A percentile compares a stretch with the other conserved stretches of the same genome.
These are phyloP conservation scores for Sugiyamaella pinicola DNA, from an alignment of 1,139 yeast species.

Conservation along the genomic window DNA sequence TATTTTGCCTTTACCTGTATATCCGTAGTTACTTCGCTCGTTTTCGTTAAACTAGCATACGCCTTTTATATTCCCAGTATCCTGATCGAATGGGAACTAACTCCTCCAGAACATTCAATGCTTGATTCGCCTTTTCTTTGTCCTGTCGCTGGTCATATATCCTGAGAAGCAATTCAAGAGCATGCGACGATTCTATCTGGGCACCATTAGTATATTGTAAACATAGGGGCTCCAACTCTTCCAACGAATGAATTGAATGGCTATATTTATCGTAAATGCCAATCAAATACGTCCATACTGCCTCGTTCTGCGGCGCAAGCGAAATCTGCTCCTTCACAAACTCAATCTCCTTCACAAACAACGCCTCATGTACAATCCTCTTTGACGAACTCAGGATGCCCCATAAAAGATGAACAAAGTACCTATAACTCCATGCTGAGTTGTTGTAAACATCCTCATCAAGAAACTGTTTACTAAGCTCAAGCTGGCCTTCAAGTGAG, in stretches of 20 bases:
- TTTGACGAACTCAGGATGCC: slow-evolving; percentile 5
- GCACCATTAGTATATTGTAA: slow-evolving; percentile 43
- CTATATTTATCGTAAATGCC: slow-evolving; percentile 55
- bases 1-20: too few species aligned
- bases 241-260: slow-evolving; percentile 35
- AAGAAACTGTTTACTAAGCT: slow-evolving; percentile 54
- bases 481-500: slow-evolving; percentile 50
- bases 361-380: slow-evolving; percentile 20
- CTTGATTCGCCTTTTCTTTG: slow-evolving; percentile 45
- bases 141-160: slow-evolving; percentile 45
- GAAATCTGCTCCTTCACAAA: slow-evolving; percentile 53
- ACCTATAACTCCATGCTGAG: slow-evolving; percentile 92
- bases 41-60: too few species aligned
- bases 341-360: slow-evolving; percentile 48
- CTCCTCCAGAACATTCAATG: slow-evolving; percentile 54
- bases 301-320: slow-evolving; percentile 75
- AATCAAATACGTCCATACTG: slow-evolving; percentile 82
- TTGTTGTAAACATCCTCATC: slow-evolving; percentile 76
- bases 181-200: slow-evolving; percentile 57
- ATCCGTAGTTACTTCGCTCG: too few species aligned
- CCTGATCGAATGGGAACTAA: slow-evolving; percentile 69
- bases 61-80: slow-evolving; percentile 56
- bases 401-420: slow-evolving; percentile 48
- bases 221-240: slow-evolving; percentile 51
- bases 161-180: slow-evolving; percentile 65